Percentiles rank a stretch among this genome's conserved stretches.
Evolutionary conservation across 306 rosid species (phyloP).

Genomic region (Pyrus bretschneideri): DNA sequence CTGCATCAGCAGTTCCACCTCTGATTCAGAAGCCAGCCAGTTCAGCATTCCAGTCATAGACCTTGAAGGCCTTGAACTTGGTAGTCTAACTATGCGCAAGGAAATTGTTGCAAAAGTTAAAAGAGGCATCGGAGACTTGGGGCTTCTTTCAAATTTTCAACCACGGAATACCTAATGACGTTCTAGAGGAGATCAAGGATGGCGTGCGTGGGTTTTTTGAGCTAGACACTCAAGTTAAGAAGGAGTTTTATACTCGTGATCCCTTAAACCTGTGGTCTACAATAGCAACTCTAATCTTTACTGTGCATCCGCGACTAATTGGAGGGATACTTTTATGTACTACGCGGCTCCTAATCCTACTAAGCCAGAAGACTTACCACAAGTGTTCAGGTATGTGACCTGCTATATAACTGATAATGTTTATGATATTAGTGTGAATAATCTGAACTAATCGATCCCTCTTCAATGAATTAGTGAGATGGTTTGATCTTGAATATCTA

Average conservation of each 20-base stretch:
- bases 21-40: background rate
- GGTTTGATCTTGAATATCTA: no score
- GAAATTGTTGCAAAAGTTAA: constrained; percentile 15
- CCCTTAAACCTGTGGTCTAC: background rate
- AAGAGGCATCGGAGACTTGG: constrained; percentile 31
- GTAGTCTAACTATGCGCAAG: background rate
- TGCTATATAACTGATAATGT: no score
- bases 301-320: background rate
- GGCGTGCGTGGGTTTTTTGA: constrained; percentile 29
- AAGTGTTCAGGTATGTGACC: background rate
- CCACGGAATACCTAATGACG: constrained; percentile 30
- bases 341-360: background rate
- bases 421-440: no score
- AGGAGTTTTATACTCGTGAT: constrained; percentile 21
- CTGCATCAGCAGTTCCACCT: background rate
- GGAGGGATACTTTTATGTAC: constrained; percentile 17
- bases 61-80: constrained; percentile 9
- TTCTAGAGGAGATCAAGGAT: constrained; percentile 26
- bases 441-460: no score
- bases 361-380: constrained; percentile 7
- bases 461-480: no score
- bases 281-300: constrained; percentile 28
- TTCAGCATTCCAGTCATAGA: constrained; percentile 30
- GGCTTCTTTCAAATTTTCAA: constrained; percentile 41
- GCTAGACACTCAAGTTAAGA: constrained; percentile 30